phyloP scores from a whole-genome alignment of 768 basidiomycete species.

The Russula sp. region DNA sequence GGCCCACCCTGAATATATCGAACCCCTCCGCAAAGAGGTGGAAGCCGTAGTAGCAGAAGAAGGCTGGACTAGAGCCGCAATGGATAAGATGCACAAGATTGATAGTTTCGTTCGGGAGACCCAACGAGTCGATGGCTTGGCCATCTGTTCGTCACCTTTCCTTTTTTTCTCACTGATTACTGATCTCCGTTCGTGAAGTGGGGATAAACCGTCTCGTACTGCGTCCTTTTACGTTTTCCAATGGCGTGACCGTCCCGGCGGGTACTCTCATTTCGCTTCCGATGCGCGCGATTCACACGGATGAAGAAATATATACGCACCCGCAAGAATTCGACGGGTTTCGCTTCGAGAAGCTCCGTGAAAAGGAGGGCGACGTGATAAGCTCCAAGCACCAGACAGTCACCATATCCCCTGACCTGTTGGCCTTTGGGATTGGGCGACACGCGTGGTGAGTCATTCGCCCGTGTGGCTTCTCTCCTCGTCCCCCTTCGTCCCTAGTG shows the following conservation, averaged over 20 bases:
- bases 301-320: slow-evolving; percentile 24
- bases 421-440: slow-evolving; percentile 26
- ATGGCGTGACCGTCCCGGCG: slow-evolving; percentile 32
- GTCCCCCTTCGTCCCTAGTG: not conserved
- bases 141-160: not conserved
- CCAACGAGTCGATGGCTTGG: slow-evolving; percentile 23
- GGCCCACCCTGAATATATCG: slow-evolving; percentile 23
- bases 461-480: not conserved
- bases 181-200: slow-evolving; percentile 13
- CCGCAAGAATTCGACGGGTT: slow-evolving; percentile 34
- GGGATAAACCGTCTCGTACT: slow-evolving; percentile 23
- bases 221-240: slow-evolving; percentile 30
- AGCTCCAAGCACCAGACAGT: slow-evolving; percentile 29
- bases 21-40: slow-evolving; percentile 25
- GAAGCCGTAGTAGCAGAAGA: slow-evolving; percentile 17
- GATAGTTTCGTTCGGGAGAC: slow-evolving; percentile 33
- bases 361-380: slow-evolving; percentile 27
- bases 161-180: not conserved
- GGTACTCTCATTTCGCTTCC: slow-evolving; percentile 30
- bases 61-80: slow-evolving; percentile 27
- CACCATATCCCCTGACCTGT: slow-evolving; percentile 26
- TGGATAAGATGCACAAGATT: slow-evolving; percentile 29
- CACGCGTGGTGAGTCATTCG: slow-evolving; percentile 26
- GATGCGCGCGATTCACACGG: slow-evolving; percentile 25
- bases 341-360: slow-evolving; percentile 33